Evolutionary conservation across 164 flowering plant genomes (phyloP), one percentile per base, ranked within the genome.

Genomic region (Aristolochia contorta): DNA sequence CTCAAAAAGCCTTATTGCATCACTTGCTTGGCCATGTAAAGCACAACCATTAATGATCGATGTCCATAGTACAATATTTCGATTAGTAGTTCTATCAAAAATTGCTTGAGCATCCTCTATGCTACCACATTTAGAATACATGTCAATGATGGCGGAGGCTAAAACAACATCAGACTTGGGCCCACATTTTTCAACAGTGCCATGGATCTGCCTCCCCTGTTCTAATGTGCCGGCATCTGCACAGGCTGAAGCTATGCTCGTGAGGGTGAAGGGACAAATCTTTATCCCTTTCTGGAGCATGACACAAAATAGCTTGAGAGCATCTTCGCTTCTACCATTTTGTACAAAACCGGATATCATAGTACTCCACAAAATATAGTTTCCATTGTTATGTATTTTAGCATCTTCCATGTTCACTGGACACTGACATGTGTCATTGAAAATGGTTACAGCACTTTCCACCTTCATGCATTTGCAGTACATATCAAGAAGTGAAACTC

Each of bases 51-150:
- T 68, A 67, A 89, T 80, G 66, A 86, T 77, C 41, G 87, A 75
- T 58, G 81, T 84, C 91, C 92, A 84, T 27, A 72, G 19, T 13
- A 82, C 85, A 58, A 77, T 69, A 74, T 78, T 82, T 9, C 57
- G 67, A 59, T 66, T 56, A 27, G 37, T 33, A 25, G 59, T 54
- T 57, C 75, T 72, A 30, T 58, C n/a, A 43, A 86, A 84, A 23
- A 79, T 55, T 33, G 59, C 71, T 63, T 51, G 51, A 62, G 96
- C 87, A 61, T 77, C 79, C n/a, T 67, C 67, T 65, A 82, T 61
- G 61, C 73, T 72, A 30, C 96, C 92, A 73, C 83, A 80, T 72
- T 85, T 87, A 21, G 86, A 69, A 56, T 87, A 87, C 95, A 87
- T 85, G 65, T 82, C 89, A 45, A 85, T 60, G 21, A 82, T 59